phyloP scores from a whole-genome alignment of 2,329 filamentous ascomycete genomes.

The Trichoderma hamatum region DNA sequence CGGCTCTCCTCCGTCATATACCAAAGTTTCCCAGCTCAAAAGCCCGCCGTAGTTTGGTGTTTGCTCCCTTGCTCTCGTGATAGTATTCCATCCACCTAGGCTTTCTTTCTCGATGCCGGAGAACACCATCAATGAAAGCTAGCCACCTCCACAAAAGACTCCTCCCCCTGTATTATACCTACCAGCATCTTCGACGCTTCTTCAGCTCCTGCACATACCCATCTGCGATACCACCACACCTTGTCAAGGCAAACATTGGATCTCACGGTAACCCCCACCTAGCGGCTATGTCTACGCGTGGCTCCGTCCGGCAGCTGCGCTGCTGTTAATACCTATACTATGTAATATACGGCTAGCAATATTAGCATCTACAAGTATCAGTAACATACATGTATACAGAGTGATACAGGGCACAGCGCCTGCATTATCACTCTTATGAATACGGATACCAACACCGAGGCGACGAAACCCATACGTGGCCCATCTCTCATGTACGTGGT shows the following conservation, averaged over 20 bases:
- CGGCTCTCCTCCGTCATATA: too few species aligned
- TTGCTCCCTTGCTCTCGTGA: too few species aligned
- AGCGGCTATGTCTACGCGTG: not conserved
- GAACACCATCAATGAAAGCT: not conserved
- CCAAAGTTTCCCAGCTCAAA: too few species aligned
- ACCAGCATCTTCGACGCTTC: conserved; percentile 1
- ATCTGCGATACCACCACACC: conserved; percentile 13
- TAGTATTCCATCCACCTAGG: not conserved
- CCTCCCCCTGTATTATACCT: not conserved
- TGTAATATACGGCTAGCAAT: not conserved
- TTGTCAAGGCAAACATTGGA: conserved; percentile 7
- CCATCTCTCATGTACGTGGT: not conserved
- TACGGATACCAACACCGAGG: not conserved
- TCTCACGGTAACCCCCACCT: conserved; percentile 6
- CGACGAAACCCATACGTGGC: not conserved
- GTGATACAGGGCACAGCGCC: not conserved
- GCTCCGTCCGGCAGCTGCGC: not conserved
- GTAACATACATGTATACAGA: not conserved
- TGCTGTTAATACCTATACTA: not conserved
- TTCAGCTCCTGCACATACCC: conserved; percentile 24
- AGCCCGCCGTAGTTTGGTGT: too few species aligned
- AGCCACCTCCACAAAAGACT: not conserved
- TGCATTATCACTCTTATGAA: not conserved
- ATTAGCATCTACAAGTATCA: not conserved
- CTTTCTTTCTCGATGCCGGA: not conserved